Percentiles rank a stretch among this genome's conserved stretches.
Conservation (phyloP, 805 yeast species). For the Suhomyces tanzawaensis region DNA sequence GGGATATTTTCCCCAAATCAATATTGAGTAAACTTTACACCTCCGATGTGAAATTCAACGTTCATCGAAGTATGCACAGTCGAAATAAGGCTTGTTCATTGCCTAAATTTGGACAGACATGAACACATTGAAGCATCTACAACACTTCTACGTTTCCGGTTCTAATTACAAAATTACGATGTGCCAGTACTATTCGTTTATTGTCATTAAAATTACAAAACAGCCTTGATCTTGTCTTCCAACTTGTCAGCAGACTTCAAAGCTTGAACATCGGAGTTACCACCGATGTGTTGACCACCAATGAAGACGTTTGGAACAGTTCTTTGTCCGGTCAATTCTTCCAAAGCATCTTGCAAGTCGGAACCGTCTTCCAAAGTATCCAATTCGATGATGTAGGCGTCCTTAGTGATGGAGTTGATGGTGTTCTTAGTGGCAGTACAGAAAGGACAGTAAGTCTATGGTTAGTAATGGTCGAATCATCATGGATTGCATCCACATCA, state of each 20-base stretch:
- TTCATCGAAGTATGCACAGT: no score
- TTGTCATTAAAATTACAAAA: conserved; percentile 22
- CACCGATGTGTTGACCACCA: conserved; percentile 91
- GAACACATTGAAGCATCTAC: no score
- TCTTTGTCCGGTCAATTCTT: conserved; percentile 78
- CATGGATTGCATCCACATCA: no score
- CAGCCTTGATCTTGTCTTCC: conserved; percentile 41
- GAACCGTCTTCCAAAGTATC: conserved; percentile 65
- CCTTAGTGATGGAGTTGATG: conserved; percentile 36
- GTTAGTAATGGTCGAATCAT: conserved; percentile 3
- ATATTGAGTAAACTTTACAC: no score
- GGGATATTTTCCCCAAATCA: no score
- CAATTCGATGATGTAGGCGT: conserved; percentile 55
- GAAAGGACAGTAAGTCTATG: conserved; percentile 42
- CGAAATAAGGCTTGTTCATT: no score
- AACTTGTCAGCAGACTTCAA: conserved; percentile 63
- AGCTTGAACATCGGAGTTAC: conserved; percentile 83
- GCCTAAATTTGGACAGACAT: no score
- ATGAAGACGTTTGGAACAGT: conserved; percentile 94
- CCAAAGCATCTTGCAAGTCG: conserved; percentile 77
- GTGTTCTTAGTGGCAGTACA: conserved; percentile 44
- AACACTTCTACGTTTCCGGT: no score
- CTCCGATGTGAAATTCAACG: no score
- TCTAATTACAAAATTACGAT: no score
- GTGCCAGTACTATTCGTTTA: no score